Evolutionary conservation across 2,329 filamentous ascomycete species (phyloP).

Genomic region (Cadophora luteo-olivacea): DNA sequence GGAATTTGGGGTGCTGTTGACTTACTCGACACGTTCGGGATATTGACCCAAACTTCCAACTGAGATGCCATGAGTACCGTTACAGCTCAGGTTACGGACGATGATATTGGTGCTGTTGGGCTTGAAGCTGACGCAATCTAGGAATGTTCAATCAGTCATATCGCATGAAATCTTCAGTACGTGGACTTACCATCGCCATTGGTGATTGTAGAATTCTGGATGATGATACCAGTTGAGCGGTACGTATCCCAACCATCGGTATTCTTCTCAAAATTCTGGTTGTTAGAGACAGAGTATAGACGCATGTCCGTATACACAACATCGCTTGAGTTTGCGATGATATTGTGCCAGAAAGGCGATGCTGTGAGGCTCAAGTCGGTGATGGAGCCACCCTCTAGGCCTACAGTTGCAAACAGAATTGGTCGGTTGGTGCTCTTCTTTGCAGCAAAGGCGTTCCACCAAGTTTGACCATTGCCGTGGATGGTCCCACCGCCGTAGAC

Average conservation of each 20-base stretch:
- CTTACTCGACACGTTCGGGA: conserved; percentile 11
- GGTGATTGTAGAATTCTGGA: conserved; percentile 17
- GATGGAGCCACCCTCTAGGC: conserved; percentile 13
- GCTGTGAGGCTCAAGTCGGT: conserved; percentile 8
- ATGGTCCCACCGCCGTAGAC: conserved; percentile 18
- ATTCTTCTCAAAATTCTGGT: conserved; percentile 20
- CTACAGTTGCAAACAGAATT: conserved; percentile 10
- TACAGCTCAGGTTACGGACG: conserved; percentile 19
- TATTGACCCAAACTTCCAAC: conserved; percentile 23
- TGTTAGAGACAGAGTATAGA: conserved; percentile 5
- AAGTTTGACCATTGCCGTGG: conserved; percentile 20
- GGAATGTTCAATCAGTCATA: neutral
- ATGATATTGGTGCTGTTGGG: conserved; percentile 24
- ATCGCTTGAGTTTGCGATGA: conserved; percentile 17
- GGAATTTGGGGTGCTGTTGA: neutral
- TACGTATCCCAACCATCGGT: conserved; percentile 23
- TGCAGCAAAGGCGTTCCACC: conserved; percentile 15
- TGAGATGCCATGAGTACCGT: conserved; percentile 20
- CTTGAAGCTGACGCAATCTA: conserved; percentile 22
- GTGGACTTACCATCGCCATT: conserved; percentile 18
- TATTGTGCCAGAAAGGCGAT: conserved; percentile 17
- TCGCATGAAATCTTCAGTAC: neutral
- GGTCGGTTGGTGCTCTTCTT: conserved; percentile 15
- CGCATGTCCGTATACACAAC: conserved; percentile 17
- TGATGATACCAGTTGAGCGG: conserved; percentile 13